Evolutionary conservation across 495 filamentous ascomycete species (phyloP).

Genomic region (Annulohypoxylon nitens): DNA sequence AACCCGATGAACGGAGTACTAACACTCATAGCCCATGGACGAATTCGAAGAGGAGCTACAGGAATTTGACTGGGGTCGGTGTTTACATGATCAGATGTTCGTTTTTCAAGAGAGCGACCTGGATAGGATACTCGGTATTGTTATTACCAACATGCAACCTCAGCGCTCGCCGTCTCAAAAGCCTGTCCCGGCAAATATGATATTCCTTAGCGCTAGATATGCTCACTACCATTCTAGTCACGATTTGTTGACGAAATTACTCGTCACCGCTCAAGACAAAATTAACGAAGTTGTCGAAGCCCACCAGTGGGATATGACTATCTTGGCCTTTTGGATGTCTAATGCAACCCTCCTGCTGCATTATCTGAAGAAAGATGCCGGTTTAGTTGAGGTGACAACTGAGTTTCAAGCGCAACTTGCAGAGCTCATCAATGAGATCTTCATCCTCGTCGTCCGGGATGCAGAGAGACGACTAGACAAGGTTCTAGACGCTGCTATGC

Average conservation of each 20-base stretch:
- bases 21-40: constrained; percentile 72
- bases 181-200: constrained; percentile 95
- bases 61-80: constrained; percentile 97
- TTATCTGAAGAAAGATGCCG: constrained; percentile 94
- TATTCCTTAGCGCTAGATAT: constrained; percentile 95
- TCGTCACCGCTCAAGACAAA: constrained; percentile 91
- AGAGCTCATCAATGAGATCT: constrained; percentile 98
- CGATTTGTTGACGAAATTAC: constrained; percentile 82
- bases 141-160: constrained; percentile 98
- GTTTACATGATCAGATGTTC: constrained; percentile 99
- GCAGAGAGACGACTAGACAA: constrained; percentile 98
- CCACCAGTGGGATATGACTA: constrained; percentile 99
- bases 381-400: constrained; percentile 82
- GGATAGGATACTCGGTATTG: constrained; percentile 88
- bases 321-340: constrained; percentile 98
- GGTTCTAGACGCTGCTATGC: constrained; percentile 89
- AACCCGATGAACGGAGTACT: constrained; percentile 15
- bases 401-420: constrained; percentile 94
- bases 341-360: constrained; percentile 95
- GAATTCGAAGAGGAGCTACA: constrained; percentile 90
- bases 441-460: constrained; percentile 97
- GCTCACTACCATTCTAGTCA: constrained; percentile 95
- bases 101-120: constrained; percentile 97
- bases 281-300: constrained; percentile 95
- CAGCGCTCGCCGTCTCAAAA: constrained; percentile 96